phyloP scores from a whole-genome alignment of 192 early-diverging fungal species.

The Coemansia sp. region DNA sequence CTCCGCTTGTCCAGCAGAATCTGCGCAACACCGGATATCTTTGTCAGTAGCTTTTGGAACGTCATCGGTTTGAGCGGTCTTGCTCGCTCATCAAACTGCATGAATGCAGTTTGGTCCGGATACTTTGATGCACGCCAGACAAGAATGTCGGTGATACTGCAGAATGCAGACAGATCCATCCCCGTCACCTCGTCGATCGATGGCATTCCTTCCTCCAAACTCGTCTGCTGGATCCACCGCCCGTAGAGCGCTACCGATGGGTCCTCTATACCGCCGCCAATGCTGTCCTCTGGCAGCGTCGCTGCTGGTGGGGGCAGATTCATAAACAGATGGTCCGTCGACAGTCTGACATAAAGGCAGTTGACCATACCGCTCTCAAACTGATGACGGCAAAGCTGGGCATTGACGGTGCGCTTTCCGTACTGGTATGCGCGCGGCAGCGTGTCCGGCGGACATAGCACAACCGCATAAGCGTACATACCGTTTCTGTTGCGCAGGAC shows the following conservation, averaged over 20 bases:
- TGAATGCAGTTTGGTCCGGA: conserved; percentile 67
- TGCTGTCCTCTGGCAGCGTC: conserved; percentile 47
- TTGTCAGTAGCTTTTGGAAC: conserved; percentile 68
- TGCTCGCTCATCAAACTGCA: conserved; percentile 59
- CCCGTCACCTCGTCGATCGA: conserved; percentile 72
- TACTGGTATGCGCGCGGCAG: conserved; percentile 73
- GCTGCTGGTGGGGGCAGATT: conserved; percentile 57
- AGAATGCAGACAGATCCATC: conserved; percentile 66
- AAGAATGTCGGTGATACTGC: conserved; percentile 69
- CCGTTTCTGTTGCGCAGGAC: conserved; percentile 62
- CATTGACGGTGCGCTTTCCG: conserved; percentile 65
- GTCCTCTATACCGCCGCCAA: conserved; percentile 13
- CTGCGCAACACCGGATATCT: conserved; percentile 65
- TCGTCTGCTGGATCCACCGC: conserved; percentile 67
- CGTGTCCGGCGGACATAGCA: conserved; percentile 58
- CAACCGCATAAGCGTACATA: conserved; percentile 62
- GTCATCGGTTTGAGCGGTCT: conserved; percentile 65
- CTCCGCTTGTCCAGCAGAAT: conserved; percentile 63
- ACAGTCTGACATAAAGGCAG: conserved; percentile 58
- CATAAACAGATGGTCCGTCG: conserved; percentile 63
- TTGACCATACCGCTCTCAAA: conserved; percentile 65
- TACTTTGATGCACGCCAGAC: conserved; percentile 66
- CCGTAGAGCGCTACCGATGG: conserved; percentile 45
- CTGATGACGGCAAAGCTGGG: conserved; percentile 63
- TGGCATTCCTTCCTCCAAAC: conserved; percentile 63